Conservation (phyloP, 495 filamentous ascomycete species). For the Clohesyomyces aquaticus region DNA sequence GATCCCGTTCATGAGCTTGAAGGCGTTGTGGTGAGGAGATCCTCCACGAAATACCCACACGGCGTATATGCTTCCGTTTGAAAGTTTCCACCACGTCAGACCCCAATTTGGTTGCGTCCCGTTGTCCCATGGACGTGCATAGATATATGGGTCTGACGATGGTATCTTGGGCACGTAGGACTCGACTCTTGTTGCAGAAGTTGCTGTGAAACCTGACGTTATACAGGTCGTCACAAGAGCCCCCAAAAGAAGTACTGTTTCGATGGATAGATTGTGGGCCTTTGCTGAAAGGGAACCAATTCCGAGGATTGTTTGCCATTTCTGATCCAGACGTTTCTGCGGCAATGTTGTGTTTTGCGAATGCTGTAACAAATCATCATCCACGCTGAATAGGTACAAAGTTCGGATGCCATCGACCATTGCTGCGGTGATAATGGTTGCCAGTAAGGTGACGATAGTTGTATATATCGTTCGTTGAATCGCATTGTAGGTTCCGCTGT, state of each 20-base stretch:
- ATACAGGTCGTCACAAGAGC: constrained; percentile 4
- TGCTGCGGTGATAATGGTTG: too few relatives aligned
- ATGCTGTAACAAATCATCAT: not conserved
- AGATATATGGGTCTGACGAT: constrained; percentile 10
- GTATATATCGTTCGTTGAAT: constrained; percentile 3
- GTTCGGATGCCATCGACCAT: constrained; percentile 3
- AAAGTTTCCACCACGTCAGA: not conserved
- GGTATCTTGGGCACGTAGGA: constrained; percentile 3
- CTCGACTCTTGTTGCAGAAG: constrained; percentile 5
- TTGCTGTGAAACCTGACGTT: constrained; percentile 1
- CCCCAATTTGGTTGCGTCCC: constrained; percentile 1
- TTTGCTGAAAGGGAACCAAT: constrained; percentile 5
- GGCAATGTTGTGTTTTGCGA: not conserved
- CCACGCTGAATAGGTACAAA: constrained; percentile 8
- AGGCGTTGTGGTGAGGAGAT: constrained; percentile 2
- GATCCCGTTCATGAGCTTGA: constrained; percentile 2
- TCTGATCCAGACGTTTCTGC: constrained; percentile 3
- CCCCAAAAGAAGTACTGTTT: not conserved
- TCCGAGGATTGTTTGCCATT: constrained; percentile 9
- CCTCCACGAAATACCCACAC: constrained; percentile 9
- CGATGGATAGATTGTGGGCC: not conserved
- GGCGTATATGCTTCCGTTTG: constrained; percentile 5
- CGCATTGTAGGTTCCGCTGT: constrained; percentile 3
- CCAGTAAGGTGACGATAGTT: not conserved
- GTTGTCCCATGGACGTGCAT: constrained; percentile 6